Percentiles rank a stretch among this genome's conserved stretches.
These are phyloP conservation scores for Ascochyta fabae DNA, from an alignment of 2,329 filamentous ascomycete species.

Conservation along the genomic window DNA sequence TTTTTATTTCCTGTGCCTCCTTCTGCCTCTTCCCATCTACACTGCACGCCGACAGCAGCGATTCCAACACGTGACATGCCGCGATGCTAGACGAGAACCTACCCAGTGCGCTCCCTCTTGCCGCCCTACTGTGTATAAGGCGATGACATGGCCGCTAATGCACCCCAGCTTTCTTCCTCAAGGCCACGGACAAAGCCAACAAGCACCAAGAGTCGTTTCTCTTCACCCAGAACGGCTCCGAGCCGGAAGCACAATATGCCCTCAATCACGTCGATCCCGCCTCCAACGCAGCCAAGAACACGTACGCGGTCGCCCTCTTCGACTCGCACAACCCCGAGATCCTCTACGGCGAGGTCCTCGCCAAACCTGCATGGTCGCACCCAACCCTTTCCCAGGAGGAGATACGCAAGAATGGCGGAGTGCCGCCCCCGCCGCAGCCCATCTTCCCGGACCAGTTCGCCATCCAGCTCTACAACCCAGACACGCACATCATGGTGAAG, in stretches of 20 bases:
- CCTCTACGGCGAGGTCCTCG: slow-evolving; percentile 84
- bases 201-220: slow-evolving; percentile 62
- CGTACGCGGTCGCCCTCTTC: slow-evolving; percentile 84
- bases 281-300: slow-evolving; percentile 74
- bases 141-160: slow-evolving; percentile 11
- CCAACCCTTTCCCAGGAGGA: slow-evolving; percentile 82
- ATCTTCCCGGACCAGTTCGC: slow-evolving; percentile 78
- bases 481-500: slow-evolving; percentile 77
- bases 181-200: slow-evolving; percentile 57
- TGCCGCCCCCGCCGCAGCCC: slow-evolving; percentile 70
- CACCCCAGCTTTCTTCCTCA: slow-evolving; percentile 64
- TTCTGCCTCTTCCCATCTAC: not conserved
- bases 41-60: not conserved
- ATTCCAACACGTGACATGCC: slow-evolving; percentile 24
- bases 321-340: slow-evolving; percentile 82
- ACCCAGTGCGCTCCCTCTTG: slow-evolving; percentile 61
- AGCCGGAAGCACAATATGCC: slow-evolving; percentile 80
- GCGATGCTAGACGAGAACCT: slow-evolving; percentile 91
- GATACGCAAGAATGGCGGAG: slow-evolving; percentile 71
- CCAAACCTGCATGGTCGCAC: slow-evolving; percentile 85
- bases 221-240: slow-evolving; percentile 75
- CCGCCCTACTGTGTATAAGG: not conserved
- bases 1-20: not conserved
- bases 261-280: slow-evolving; percentile 77
- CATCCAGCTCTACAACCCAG: slow-evolving; percentile 93